Percentiles rank a stretch among this genome's conserved stretches.
phyloP scores from a whole-genome alignment of 768 basidiomycete species.

The Bullera alba region DNA sequence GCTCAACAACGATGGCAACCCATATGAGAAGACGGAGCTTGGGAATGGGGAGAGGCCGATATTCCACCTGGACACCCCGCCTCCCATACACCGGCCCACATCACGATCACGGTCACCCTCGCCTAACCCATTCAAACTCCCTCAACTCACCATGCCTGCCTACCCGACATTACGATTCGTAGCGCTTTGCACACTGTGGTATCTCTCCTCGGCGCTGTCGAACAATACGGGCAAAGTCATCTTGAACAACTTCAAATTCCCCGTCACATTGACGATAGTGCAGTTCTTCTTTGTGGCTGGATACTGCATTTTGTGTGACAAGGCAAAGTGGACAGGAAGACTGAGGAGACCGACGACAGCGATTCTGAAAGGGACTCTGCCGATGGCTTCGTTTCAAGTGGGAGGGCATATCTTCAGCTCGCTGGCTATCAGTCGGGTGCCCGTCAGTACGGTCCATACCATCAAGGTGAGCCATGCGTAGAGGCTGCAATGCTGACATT shows the following conservation, averaged over 20 bases:
- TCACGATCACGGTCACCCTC: constrained; percentile 8
- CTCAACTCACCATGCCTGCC: constrained; percentile 19
- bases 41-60: too few species aligned
- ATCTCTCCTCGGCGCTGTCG: constrained; percentile 81
- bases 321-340: constrained; percentile 46
- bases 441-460: constrained; percentile 95
- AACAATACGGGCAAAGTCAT: constrained; percentile 96
- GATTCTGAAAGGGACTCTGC: constrained; percentile 71
- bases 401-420: constrained; percentile 97
- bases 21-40: background rate
- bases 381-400: constrained; percentile 97
- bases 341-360: constrained; percentile 64
- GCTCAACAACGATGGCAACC: background rate
- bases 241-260: constrained; percentile 84
- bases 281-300: constrained; percentile 91
- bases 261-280: constrained; percentile 92
- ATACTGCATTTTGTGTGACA: constrained; percentile 75
- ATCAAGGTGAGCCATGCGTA: constrained; percentile 68
- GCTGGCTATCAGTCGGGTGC: constrained; percentile 91
- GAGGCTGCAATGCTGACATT: constrained; percentile 7
- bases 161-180: constrained; percentile 54
- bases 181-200: constrained; percentile 83
- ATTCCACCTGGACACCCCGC: too few species aligned
- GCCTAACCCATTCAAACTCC: constrained; percentile 20
- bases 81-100: too few species aligned